Conservation (phyloP, 257 asterid species). For the Nyctanthes arbortristis region DNA sequence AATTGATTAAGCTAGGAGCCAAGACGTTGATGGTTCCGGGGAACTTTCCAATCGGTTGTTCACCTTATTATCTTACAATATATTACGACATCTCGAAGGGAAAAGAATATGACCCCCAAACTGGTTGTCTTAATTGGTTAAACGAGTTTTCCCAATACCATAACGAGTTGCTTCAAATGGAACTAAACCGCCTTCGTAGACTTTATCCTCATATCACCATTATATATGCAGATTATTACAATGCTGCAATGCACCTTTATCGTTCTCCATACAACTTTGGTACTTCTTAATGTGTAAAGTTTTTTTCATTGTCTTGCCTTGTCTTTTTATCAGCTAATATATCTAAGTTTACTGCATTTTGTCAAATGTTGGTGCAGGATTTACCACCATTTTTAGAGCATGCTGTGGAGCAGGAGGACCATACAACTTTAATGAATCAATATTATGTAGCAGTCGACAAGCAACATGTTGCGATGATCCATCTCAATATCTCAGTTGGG, state of each 20-base stretch:
- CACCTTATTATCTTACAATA: constrained; percentile 31
- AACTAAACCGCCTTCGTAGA: too few species aligned
- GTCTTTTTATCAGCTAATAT: too few species aligned
- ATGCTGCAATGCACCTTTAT: too few species aligned
- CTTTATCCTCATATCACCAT: too few species aligned
- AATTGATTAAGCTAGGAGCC: constrained; percentile 48
- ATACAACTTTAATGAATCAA: constrained; percentile 32
- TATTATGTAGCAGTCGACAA: constrained; percentile 26
- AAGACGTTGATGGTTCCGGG: constrained; percentile 51
- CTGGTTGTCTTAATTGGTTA: too few species aligned
- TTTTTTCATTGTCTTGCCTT: too few species aligned
- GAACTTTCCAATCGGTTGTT: constrained; percentile 48
- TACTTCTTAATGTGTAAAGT: too few species aligned
- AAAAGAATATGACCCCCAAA: constrained; percentile 36
- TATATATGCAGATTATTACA: too few species aligned
- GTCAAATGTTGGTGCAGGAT: too few species aligned
- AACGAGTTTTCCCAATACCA: too few species aligned
- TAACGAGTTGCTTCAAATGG: too few species aligned
- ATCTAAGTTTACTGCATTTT: not conserved
- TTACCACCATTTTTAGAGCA: not conserved
- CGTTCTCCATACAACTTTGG: constrained; percentile 27
- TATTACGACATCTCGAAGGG: constrained; percentile 10
- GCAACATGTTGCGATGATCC: constrained; percentile 40
- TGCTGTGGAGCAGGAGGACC: constrained; percentile 53
- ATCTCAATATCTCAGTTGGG: too few species aligned